phyloP scores from a whole-genome alignment of 225 moss, liverwort and hornwort genomes.

The Bryum argenteum region DNA sequence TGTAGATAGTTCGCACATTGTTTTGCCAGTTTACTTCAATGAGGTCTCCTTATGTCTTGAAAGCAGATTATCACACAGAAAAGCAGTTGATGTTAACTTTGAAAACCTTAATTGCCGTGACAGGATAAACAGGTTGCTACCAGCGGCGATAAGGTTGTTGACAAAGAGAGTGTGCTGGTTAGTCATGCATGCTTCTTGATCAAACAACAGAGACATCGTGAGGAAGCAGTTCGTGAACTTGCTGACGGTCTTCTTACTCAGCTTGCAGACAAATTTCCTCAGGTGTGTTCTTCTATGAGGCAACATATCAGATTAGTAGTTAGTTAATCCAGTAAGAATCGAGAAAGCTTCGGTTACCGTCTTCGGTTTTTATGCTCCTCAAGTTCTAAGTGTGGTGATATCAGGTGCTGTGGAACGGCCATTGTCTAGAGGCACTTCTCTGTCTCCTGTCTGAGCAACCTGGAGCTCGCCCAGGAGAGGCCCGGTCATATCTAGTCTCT shows the following conservation, averaged over 20 bases:
- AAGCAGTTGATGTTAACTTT: slow-evolving; percentile 1
- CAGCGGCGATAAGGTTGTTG: slow-evolving; percentile 61
- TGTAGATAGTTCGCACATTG: neutral
- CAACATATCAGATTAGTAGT: slow-evolving; percentile 4
- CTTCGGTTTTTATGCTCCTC: slow-evolving; percentile 19
- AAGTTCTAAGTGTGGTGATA: slow-evolving; percentile 20
- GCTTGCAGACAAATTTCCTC: slow-evolving; percentile 65
- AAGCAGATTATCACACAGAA: slow-evolving; percentile 6
- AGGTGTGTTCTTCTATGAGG: slow-evolving; percentile 42
- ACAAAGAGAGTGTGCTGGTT: slow-evolving; percentile 64
- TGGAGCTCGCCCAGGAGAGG: slow-evolving; percentile 48
- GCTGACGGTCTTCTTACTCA: slow-evolving; percentile 69
- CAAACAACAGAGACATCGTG: slow-evolving; percentile 57
- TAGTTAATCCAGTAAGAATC: slow-evolving; percentile 4
- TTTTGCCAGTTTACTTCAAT: neutral
- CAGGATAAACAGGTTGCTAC: slow-evolving; percentile 59
- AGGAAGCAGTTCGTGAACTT: slow-evolving; percentile 72
- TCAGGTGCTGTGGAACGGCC: slow-evolving; percentile 83
- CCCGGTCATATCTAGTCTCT: slow-evolving; percentile 40
- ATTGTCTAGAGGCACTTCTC: slow-evolving; percentile 69
- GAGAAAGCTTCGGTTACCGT: neutral
- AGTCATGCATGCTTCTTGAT: slow-evolving; percentile 78
- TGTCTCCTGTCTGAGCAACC: slow-evolving; percentile 61
- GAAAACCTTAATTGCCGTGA: slow-evolving; percentile 12
- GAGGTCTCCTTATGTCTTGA: neutral